Base-by-base conservation (phyloP, 192 early-diverging fungal species). In the Chytriomyces hyalinus region DNA sequence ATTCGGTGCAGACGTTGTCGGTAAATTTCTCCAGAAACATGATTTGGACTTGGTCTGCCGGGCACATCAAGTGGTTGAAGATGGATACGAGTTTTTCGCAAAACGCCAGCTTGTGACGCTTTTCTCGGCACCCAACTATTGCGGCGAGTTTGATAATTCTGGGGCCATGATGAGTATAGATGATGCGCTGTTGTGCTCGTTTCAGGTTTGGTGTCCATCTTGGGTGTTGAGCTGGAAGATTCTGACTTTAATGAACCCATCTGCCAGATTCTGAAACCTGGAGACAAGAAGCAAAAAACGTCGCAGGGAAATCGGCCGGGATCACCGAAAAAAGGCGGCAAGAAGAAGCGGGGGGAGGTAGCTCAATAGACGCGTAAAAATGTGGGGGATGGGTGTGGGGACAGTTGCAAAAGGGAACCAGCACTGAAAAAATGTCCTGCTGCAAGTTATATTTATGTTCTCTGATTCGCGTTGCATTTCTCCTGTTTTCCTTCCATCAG, bases 61-160 rank as follows among this genome's bases (percentile, higher is more conserved):
- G 70, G 97, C 97, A 28, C 97, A 98, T 88, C 95, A 97, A 84
- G 97, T 98, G 5, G 96, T 97, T 11, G 97, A 98, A 80, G 97
- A 98, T 81, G 97, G 97, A 17, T 98, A 98, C 77, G 97, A 98
- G 81, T 98, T 98, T 80, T 98, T 98, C 88, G 94, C 95, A 51
- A 96, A 96, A 82, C 88, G 97, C 45, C 93, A 96, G 77, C 81
- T 98, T 48, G 97, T 98, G 49, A 98, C 97, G 6, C 83, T 98
- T 67, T 98, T 98, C 80, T 95, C 94, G 11, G 96, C 95, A 46
- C 96, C 96, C 24, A 97, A 97, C 78, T 97, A 97, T 76, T 97
- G 96, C 79, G 95, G 95, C 43, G 87, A 88, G 73, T 88, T 88
- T 75, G 89, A 90, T 67, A 90, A 90, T 77, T 85, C 89, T 11